Evolutionary conservation across 106 monocot species (phyloP).

Genomic region (Allium cepa): DNA sequence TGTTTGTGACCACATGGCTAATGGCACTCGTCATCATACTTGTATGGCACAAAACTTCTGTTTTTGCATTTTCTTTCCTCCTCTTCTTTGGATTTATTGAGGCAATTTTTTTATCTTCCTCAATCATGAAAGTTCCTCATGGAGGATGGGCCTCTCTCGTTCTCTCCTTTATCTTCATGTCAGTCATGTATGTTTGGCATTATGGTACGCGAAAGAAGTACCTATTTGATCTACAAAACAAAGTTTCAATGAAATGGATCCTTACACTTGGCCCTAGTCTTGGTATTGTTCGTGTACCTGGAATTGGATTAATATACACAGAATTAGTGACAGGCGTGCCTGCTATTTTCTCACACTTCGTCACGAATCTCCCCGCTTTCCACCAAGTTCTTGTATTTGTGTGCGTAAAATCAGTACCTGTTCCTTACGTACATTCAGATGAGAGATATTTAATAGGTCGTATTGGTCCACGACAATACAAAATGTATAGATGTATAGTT

Average conservation of each 20-base stretch:
- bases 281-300: slow-evolving; percentile 87
- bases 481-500: slow-evolving; percentile 68
- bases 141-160: slow-evolving; percentile 76
- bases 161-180: slow-evolving; percentile 48
- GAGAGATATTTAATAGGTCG: slow-evolving; percentile 69
- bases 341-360: slow-evolving; percentile 83
- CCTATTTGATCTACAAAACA: slow-evolving; percentile 70
- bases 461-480: slow-evolving; percentile 53
- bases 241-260: slow-evolving; percentile 90
- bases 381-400: slow-evolving; percentile 82
- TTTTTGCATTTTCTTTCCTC: slow-evolving; percentile 36
- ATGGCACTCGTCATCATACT: slow-evolving; percentile 71
- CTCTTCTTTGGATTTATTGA: slow-evolving; percentile 52
- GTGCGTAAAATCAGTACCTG: slow-evolving; percentile 64
- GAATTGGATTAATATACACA: slow-evolving; percentile 83
- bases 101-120: slow-evolving; percentile 40
- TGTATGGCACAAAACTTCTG: slow-evolving; percentile 51
- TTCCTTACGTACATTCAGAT: slow-evolving; percentile 51
- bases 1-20: slow-evolving; percentile 81
- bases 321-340: slow-evolving; percentile 77
- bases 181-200: slow-evolving; percentile 80
- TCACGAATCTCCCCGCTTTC: slow-evolving; percentile 79
- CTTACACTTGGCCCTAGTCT: slow-evolving; percentile 72
- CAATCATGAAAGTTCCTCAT: slow-evolving; percentile 55
- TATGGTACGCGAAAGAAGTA: slow-evolving; percentile 67